Evolutionary conservation across 805 yeast genomes (phyloP).

Genomic region (Candida golubevii): DNA sequence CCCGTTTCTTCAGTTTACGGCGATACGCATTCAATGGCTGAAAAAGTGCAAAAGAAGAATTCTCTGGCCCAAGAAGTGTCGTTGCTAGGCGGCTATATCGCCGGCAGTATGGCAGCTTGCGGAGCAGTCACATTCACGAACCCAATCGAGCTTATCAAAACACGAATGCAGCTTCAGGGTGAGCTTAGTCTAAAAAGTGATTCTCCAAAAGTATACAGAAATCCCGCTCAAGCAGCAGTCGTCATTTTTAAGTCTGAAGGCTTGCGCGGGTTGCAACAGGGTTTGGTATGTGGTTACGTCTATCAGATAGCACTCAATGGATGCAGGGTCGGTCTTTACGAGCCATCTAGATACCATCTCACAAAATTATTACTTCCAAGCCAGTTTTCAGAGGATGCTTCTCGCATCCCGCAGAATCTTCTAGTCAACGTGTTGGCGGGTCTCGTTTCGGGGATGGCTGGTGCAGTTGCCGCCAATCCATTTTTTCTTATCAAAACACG

Average conservation of each 20-base stretch:
- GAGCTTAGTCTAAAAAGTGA: constrained; percentile 60
- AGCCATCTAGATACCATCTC: constrained; percentile 65
- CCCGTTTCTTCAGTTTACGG: too few species aligned
- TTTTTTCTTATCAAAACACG: constrained; percentile 89
- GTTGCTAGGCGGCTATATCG: constrained; percentile 74
- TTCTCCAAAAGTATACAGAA: constrained; percentile 58
- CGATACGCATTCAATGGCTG: neutral
- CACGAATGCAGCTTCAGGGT: constrained; percentile 95
- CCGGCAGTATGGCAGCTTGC: constrained; percentile 90
- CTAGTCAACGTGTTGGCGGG: constrained; percentile 75
- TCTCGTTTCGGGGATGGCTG: constrained; percentile 78
- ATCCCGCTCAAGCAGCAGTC: constrained; percentile 78
- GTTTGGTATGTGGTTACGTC: constrained; percentile 80
- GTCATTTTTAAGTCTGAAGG: constrained; percentile 81
- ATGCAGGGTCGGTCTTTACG: constrained; percentile 90
- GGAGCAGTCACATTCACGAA: constrained; percentile 96
- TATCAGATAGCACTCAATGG: constrained; percentile 93
- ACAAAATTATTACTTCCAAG: constrained; percentile 53
- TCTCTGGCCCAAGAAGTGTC: constrained; percentile 37
- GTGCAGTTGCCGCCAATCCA: constrained; percentile 89
- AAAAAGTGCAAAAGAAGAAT: constrained; percentile 3
- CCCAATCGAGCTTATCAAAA: constrained; percentile 92
- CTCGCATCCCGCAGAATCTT: constrained; percentile 32
- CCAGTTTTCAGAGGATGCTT: constrained; percentile 38
- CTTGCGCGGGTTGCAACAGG: constrained; percentile 81